phyloP scores from a whole-genome alignment of 2,329 filamentous ascomycete species.

The Thielaviopsis ethacetica region DNA sequence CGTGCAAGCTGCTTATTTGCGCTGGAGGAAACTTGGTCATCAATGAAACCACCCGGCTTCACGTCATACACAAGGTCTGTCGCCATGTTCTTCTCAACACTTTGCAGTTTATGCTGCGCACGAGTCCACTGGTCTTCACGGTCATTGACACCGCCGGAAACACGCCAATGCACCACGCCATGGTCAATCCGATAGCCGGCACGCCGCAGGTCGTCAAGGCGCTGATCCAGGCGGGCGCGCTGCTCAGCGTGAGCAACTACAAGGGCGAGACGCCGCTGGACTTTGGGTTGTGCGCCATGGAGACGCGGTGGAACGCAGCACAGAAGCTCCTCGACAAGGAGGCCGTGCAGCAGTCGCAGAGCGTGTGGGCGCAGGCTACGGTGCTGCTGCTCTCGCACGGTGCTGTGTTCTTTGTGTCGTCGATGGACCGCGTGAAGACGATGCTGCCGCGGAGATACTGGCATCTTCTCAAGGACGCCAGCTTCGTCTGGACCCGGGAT shows the following conservation, averaged over 20 bases:
- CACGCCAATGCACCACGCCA: constrained; percentile 6
- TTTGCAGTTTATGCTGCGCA: background rate
- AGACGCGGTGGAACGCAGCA: background rate
- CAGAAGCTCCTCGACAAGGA: background rate
- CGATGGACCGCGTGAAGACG: background rate
- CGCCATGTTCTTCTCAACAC: background rate
- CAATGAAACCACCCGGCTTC: background rate
- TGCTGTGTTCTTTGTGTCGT: background rate
- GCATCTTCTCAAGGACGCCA: background rate
- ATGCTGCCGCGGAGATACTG: background rate
- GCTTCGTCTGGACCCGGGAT: background rate
- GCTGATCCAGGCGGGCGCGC: background rate
- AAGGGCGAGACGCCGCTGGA: constrained; percentile 6
- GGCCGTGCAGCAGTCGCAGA: background rate
- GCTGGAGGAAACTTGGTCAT: background rate
- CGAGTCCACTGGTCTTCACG: background rate
- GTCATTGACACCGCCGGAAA: background rate
- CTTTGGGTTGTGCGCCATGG: constrained; percentile 1
- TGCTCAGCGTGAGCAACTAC: background rate
- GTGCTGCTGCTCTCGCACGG: constrained; percentile 1
- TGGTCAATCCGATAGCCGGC: background rate
- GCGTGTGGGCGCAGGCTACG: background rate
- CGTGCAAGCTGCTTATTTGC: background rate
- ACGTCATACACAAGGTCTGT: constrained; percentile 8
- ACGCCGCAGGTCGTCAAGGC: background rate